Evolutionary conservation across 2,329 filamentous ascomycete species (phyloP).

Genomic region (Cytospora paraplurivora): DNA sequence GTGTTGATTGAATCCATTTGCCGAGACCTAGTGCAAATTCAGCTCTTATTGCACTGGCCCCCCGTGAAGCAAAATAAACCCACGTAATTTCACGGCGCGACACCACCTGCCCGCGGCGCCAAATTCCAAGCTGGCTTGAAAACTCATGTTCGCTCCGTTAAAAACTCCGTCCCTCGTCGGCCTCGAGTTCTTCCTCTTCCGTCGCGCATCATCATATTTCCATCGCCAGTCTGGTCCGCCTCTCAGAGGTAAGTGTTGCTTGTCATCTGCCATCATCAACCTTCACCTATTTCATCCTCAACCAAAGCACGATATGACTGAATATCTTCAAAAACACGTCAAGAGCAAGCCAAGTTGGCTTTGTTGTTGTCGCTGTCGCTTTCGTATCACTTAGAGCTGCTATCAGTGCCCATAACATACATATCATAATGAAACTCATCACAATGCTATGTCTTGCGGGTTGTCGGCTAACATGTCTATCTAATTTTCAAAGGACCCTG

Average conservation of each 20-base stretch:
- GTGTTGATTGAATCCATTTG: not conserved
- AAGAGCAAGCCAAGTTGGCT: slow-evolving; percentile 14
- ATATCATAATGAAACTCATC: slow-evolving; percentile 6
- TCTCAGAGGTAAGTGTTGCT: slow-evolving; percentile 24
- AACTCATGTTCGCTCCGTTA: slow-evolving; percentile 3
- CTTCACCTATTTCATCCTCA: slow-evolving; percentile 2
- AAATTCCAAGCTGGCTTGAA: not conserved
- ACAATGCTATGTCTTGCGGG: not conserved
- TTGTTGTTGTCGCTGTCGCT: slow-evolving; percentile 10
- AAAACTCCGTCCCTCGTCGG: slow-evolving; percentile 12
- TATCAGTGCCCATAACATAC: slow-evolving; percentile 1
- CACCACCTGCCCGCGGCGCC: not conserved
- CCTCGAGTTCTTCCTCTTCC: slow-evolving; percentile 27
- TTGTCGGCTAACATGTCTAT: slow-evolving; percentile 18
- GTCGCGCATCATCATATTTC: slow-evolving; percentile 29
- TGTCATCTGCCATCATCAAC: slow-evolving; percentile 6
- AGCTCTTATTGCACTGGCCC: not conserved
- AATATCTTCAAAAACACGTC: slow-evolving; percentile 4
- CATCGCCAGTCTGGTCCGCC: slow-evolving; percentile 16
- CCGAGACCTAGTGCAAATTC: not conserved
- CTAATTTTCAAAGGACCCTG: slow-evolving; percentile 6
- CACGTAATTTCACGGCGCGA: not conserved
- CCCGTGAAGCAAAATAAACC: not conserved
- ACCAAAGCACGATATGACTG: slow-evolving; percentile 8
- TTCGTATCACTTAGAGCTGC: slow-evolving; percentile 17